Percentiles rank a stretch among this genome's conserved stretches.
These are phyloP conservation scores for Plenodomus biglobosus DNA, from an alignment of 2,329 filamentous ascomycete species.

Conservation along the genomic window DNA sequence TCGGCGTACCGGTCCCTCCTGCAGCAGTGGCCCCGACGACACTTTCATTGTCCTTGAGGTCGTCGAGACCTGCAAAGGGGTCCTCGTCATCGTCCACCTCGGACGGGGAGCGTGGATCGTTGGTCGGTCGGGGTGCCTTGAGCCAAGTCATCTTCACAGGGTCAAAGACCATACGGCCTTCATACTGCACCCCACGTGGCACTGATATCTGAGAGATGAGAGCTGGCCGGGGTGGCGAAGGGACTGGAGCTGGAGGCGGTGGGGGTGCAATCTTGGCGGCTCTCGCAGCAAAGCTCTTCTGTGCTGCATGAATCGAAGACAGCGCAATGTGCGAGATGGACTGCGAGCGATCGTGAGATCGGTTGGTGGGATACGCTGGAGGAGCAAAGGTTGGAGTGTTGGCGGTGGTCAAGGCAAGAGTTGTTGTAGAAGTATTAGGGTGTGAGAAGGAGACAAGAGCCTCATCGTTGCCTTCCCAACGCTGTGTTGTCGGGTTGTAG, in stretches of 20 bases:
- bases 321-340: conserved; percentile 48
- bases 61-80: conserved; percentile 91
- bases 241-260: conserved; percentile 50
- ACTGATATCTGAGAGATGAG: conserved; percentile 87
- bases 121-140: conserved; percentile 59
- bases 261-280: conserved; percentile 34
- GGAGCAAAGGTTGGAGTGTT: conserved; percentile 46
- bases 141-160: conserved; percentile 98
- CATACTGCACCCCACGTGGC: conserved; percentile 83
- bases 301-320: conserved; percentile 35
- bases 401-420: conserved; percentile 43
- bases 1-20: conserved; percentile 20
- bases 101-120: conserved; percentile 42
- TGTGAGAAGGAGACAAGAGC: conserved; percentile 71
- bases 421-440: conserved; percentile 51
- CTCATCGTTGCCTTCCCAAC: conserved; percentile 97
- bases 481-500: conserved; percentile 83
- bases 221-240: conserved; percentile 63
- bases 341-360: conserved; percentile 40
- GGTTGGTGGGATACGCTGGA: conserved; percentile 29
- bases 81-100: conserved; percentile 86
- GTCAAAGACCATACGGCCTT: conserved; percentile 98
- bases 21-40: conserved; percentile 30
- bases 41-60: conserved; percentile 70
- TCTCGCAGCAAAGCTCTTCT: conserved; percentile 46